Percentiles rank a stretch among this genome's conserved stretches.
Evolutionary conservation across 305 asterid species (phyloP).

Genomic region (Fraxinus baroniana): DNA sequence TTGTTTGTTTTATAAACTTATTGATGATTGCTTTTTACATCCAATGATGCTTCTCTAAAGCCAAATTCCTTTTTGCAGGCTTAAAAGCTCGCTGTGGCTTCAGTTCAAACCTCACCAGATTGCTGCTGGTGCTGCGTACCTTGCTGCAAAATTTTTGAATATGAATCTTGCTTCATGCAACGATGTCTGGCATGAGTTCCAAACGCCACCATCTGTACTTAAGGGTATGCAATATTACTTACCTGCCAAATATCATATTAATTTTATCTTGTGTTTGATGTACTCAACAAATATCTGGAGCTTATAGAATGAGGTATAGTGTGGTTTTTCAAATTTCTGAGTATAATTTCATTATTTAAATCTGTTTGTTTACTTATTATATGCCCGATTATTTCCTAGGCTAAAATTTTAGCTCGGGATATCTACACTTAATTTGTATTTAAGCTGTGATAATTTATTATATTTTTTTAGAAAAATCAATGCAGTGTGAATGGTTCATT

Average conservation of each 20-base stretch:
- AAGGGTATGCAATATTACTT: constrained; percentile 48
- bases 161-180: constrained; percentile 74
- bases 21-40: background rate
- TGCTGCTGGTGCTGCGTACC: constrained; percentile 98
- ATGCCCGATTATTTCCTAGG: background rate
- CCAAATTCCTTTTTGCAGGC: constrained; percentile 52
- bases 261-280: background rate
- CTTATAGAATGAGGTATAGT: background rate
- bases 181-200: constrained; percentile 73
- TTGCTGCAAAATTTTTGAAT: constrained; percentile 75
- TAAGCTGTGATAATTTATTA: background rate
- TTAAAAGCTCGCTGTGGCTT: constrained; percentile 91
- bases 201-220: constrained; percentile 70
- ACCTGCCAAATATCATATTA: background rate
- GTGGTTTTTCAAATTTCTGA: background rate
- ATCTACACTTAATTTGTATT: background rate
- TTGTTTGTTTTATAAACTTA: constrained; percentile 35
- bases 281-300: background rate
- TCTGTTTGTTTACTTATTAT: background rate
- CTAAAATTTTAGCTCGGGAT: background rate
- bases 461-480: background rate
- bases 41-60: constrained; percentile 7
- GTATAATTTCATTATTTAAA: background rate
- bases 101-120: constrained; percentile 98
- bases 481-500: background rate